Evolutionary conservation across 148 eudicot genomes (phyloP).

Genomic region (Camellia sinensis): DNA sequence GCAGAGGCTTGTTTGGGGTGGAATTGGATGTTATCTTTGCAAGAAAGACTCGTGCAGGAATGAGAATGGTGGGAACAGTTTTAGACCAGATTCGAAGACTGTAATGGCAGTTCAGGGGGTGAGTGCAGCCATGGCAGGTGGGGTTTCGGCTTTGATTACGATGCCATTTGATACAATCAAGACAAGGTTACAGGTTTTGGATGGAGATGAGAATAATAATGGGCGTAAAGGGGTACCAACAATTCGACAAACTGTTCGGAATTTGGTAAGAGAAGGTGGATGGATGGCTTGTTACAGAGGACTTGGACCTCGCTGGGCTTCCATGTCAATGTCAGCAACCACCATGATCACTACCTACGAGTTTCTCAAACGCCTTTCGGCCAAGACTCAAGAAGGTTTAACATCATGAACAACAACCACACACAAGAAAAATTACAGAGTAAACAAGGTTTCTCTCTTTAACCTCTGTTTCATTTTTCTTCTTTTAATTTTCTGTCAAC

Average conservation of each 20-base stretch:
- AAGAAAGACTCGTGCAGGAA: conserved; percentile 27
- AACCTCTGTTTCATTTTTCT: conserved; percentile 9
- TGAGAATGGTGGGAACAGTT: conserved; percentile 15
- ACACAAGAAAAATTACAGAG: not conserved
- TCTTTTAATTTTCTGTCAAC: not conserved
- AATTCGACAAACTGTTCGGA: conserved; percentile 47
- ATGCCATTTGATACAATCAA: conserved; percentile 74
- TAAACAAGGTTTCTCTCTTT: conserved; percentile 1
- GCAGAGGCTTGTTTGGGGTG: conserved; percentile 64
- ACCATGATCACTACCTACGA: conserved; percentile 80
- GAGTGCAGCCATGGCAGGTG: conserved; percentile 71
- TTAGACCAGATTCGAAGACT: conserved; percentile 50
- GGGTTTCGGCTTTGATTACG: conserved; percentile 57
- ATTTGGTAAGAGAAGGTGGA: conserved; percentile 64
- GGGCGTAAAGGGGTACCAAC: conserved; percentile 46
- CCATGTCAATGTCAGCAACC: conserved; percentile 72
- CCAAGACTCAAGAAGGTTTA: conserved; percentile 52
- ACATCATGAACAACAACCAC: conserved; percentile 15
- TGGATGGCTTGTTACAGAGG: conserved; percentile 75
- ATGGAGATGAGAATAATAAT: conserved; percentile 40
- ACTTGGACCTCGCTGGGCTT: conserved; percentile 70
- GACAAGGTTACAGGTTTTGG: conserved; percentile 65
- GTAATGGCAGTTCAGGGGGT: conserved; percentile 65
- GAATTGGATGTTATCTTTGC: conserved; percentile 36
- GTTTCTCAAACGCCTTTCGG: conserved; percentile 62